Evolutionary conservation across 2,329 filamentous ascomycete species (phyloP), one percentile per base, ranked within the genome.

Genomic region (Thielaviopsis musarum): DNA sequence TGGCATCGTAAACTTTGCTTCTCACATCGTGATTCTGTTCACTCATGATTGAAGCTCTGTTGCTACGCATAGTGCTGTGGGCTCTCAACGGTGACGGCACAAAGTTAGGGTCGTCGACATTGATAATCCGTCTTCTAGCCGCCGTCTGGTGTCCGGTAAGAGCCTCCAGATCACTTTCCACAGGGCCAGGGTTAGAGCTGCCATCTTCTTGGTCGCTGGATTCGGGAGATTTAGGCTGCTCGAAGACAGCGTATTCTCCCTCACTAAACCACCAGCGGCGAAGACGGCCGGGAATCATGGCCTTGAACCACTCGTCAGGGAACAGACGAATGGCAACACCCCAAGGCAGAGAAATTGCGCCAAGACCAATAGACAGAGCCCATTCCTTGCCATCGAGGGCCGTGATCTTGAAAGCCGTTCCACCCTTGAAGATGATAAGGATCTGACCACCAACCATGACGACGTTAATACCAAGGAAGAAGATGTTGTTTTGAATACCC

Each of bases 391-490:
- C 83, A 60, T 81, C 82, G 54, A 95, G 71, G n/a, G 63, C 62
- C 3, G 59, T 64, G 52, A 91, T 87, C 52, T 80, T 79, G 73
- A 95, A 91, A 1, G 89, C 88, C 12, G 75, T 71, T 49, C 86
- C 84, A 63, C 89, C 89, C 59, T 94, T 80, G 65, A 87, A 93
- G 64, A 94, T 80, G 67, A 95, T 95, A 72, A 94, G 79, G 21
- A 90, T 74, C 67, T 95, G 90, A 9, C 87, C 87, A 63, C 81
- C 88, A 61, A 93, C 77, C 84, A 95, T 94, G 70, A 93, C 77
- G 59, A 78, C 67, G 70, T 90, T 87, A 71, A 95, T 94, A 26
- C 75, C 75, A 30, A 91, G 77, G 74, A 95, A 95, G 76, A 91
- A 93, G 67, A 78, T 82, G 69, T 95, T 95, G 65, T 77, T 79